Evolutionary conservation across 805 yeast species (phyloP).

Genomic region (Candida methanosorbosa): DNA sequence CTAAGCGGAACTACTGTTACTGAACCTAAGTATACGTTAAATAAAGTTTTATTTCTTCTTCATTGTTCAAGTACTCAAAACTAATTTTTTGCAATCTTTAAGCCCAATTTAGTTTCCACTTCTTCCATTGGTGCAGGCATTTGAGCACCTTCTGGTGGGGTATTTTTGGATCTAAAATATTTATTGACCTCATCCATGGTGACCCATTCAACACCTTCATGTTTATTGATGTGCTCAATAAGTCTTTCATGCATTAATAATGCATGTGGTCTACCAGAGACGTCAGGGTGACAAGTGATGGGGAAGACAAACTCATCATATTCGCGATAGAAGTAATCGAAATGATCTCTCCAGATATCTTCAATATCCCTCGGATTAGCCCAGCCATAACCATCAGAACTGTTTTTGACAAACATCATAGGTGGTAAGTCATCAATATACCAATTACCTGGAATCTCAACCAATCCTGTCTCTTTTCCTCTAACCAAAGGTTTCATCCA

Average conservation of each 20-base stretch:
- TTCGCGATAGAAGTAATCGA: constrained; percentile 28
- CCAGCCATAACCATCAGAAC: constrained; percentile 25
- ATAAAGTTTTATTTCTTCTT: no score
- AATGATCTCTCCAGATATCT: constrained; percentile 30
- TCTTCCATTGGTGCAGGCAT: constrained; percentile 14
- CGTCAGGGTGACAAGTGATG: constrained; percentile 30
- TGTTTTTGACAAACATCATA: constrained; percentile 28
- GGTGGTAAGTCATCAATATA: constrained; percentile 30
- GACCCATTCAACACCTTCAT: constrained; percentile 31
- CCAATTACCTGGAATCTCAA: constrained; percentile 30
- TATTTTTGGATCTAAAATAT: constrained; percentile 21
- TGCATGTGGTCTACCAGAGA: constrained; percentile 28
- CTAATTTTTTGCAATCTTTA: not conserved
- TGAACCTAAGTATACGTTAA: no score
- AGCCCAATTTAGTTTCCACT: constrained; percentile 2
- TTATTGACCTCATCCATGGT: constrained; percentile 28
- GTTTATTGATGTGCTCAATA: constrained; percentile 26
- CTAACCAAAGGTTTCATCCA: constrained; percentile 29
- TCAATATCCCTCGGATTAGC: constrained; percentile 28
- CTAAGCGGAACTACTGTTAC: no score
- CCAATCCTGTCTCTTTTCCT: constrained; percentile 26
- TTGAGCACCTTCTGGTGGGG: constrained; percentile 21
- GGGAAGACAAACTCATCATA: constrained; percentile 30
- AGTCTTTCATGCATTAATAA: constrained; percentile 27
- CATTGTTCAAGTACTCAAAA: no score